Base-by-base conservation (phyloP, 257 asterid genomes). In the Solanum pinnatisectum region DNA sequence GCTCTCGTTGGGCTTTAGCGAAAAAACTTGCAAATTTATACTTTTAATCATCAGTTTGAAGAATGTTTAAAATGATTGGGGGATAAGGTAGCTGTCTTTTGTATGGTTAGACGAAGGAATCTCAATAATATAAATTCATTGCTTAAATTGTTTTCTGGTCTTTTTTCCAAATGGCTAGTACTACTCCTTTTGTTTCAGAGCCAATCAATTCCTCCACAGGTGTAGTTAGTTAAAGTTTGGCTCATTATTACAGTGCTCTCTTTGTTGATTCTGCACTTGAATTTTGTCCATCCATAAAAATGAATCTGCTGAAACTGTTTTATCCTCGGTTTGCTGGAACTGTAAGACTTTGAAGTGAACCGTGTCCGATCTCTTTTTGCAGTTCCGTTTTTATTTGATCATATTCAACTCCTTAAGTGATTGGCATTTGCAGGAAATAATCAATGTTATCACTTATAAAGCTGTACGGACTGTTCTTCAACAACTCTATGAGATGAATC, bases 401-500 rank as follows among this genome's bases (percentile, higher is more conserved):
- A 35, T 87, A 23, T 63, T 82, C 76, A 67, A 39, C 72, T 71
- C 83, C 39, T 56, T 39, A n/a, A 13, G 32, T 56, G 74, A 42
- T 73, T 86, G 59, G 8, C 40, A 7, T 42, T 89, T 90, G 87
- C 91, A 93, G 96, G 92, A 92, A 76, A 90, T 94, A 22, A 86
- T 95, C 78, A 92, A 91, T 86, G 88, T 88, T 89, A 86, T 95
- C 89, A 94, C 96, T 8, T 92, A 87, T 52, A 95, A 94, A 89
- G 98, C 96, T 70, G 95, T 92, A n/a, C 93, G 92, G 89, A 93
- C 96, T 32, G 95, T 95, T 87, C 94, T 94, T 70, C 89, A 87
- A 83, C 98, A 94, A 92, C 95, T 94, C 76, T 94, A 94, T 86
- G 98, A 94, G 90, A 85, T 94, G 96, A 94, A 94, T 72, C 96